These are phyloP conservation scores for Fusarium euwallaceae DNA, from an alignment of 2,329 filamentous ascomycete genomes.

Conservation along the genomic window DNA sequence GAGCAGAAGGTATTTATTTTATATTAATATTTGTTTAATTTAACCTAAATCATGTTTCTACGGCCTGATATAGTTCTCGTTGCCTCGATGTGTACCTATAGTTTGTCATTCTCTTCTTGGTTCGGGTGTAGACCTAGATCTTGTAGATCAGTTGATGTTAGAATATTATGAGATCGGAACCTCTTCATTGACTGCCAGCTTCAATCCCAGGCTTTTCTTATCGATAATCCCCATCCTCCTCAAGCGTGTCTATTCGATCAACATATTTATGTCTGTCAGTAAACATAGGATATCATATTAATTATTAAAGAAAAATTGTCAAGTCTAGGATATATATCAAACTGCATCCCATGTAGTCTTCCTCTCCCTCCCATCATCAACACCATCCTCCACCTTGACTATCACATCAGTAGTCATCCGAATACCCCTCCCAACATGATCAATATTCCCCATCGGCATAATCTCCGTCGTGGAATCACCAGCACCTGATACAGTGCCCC, in stretches of 20 bases:
- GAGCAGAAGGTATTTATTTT: too few relatives aligned
- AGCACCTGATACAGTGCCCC: conserved; percentile 14
- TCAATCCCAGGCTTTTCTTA: not conserved
- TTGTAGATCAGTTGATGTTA: too few relatives aligned
- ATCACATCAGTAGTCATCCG: conserved; percentile 40
- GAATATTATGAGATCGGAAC: too few relatives aligned
- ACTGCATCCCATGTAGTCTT: conserved; percentile 37
- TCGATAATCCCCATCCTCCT: not conserved
- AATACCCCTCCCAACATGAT: conserved; percentile 35
- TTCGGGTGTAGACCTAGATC: too few relatives aligned
- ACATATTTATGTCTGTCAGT: not conserved
- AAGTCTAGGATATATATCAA: conserved; percentile 7
- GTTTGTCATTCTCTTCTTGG: too few relatives aligned
- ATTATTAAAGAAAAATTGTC: not conserved
- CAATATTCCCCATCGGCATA: conserved; percentile 29
- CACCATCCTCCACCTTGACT: conserved; percentile 36
- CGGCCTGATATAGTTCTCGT: too few relatives aligned
- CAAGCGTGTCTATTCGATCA: too few relatives aligned
- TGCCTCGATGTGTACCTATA: too few relatives aligned
- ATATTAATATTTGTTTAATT: too few relatives aligned
- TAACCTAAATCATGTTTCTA: too few relatives aligned
- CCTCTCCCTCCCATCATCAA: conserved; percentile 22
- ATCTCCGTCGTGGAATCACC: conserved; percentile 30
- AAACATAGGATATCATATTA: not conserved
- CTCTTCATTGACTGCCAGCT: not conserved